Conservation (phyloP, 2,329 filamentous ascomycete genomes). For the Myriosclerotinia scirpicola region DNA sequence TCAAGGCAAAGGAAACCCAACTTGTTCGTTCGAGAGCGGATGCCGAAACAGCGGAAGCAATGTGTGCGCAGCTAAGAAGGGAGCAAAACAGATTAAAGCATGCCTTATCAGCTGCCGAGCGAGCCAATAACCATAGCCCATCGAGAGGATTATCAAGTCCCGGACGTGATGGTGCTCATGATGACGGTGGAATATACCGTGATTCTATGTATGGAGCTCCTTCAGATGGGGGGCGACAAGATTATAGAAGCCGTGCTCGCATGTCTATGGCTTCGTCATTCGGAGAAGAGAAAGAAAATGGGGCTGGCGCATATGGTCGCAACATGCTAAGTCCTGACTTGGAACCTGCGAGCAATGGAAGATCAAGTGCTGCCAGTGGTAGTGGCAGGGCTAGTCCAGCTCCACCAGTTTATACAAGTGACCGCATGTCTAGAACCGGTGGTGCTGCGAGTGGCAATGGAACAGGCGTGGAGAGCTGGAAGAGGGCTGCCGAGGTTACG, state of each 20-base stretch:
- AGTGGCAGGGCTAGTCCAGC: constrained; percentile 40
- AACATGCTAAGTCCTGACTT: constrained; percentile 40
- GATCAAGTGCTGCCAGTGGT: constrained; percentile 38
- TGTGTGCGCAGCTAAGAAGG: constrained; percentile 77
- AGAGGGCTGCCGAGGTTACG: constrained; percentile 93
- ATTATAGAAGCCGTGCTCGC: constrained; percentile 31
- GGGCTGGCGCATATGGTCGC: constrained; percentile 43
- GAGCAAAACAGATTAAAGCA: constrained; percentile 94
- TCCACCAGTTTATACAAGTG: constrained; percentile 30
- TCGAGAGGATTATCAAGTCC: constrained; percentile 40
- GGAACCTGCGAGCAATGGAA: constrained; percentile 35
- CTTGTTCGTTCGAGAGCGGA: constrained; percentile 89
- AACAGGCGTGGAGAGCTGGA: constrained; percentile 87
- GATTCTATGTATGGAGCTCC: constrained; percentile 44
- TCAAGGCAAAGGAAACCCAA: constrained; percentile 98
- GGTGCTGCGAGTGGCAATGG: constrained; percentile 42
- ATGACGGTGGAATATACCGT: constrained; percentile 61
- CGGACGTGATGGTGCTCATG: constrained; percentile 50
- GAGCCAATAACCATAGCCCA: constrained; percentile 44
- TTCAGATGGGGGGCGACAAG: constrained; percentile 32
- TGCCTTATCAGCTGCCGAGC: constrained; percentile 66
- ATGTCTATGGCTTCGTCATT: constrained; percentile 64
- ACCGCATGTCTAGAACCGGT: constrained; percentile 31
- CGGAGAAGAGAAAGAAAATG: constrained; percentile 77
- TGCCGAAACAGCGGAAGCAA: constrained; percentile 82